phyloP scores from a whole-genome alignment of 2,329 filamentous ascomycete genomes.

The Apiospora malaysiana region DNA sequence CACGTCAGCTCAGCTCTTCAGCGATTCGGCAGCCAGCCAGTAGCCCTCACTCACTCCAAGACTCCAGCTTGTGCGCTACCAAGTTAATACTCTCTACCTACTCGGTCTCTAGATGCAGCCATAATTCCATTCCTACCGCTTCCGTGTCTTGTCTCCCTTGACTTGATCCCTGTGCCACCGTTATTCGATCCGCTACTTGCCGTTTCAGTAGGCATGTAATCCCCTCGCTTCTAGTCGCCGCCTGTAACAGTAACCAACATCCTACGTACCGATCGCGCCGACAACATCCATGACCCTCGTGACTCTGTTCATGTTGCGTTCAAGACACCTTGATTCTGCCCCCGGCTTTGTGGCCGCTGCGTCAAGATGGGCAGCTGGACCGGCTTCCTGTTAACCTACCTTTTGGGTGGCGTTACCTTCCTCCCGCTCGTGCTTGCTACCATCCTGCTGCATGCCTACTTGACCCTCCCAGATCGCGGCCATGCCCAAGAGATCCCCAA shows the following conservation, averaged over 20 bases:
- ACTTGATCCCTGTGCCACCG: conserved; percentile 6
- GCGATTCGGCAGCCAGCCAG: neutral
- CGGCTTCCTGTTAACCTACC: conserved; percentile 74
- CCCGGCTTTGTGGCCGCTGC: conserved; percentile 10
- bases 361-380: conserved; percentile 56
- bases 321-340: conserved; percentile 17
- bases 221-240: conserved; percentile 2
- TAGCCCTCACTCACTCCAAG: neutral
- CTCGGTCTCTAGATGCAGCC: conserved; percentile 4
- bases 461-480: conserved; percentile 65
- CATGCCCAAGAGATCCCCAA: conserved; percentile 43
- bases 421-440: conserved; percentile 72
- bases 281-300: conserved; percentile 17
- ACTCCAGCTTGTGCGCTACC: neutral
- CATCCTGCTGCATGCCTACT: conserved; percentile 70
- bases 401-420: conserved; percentile 88
- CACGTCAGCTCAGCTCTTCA: neutral
- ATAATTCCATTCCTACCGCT: conserved; percentile 9
- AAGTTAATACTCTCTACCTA: neutral
- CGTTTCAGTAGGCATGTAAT: conserved; percentile 12
- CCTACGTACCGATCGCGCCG: neutral
- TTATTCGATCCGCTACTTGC: neutral
- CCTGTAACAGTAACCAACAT: conserved; percentile 9
- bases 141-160: conserved; percentile 11
- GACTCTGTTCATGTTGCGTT: conserved; percentile 2